Evolutionary conservation across 768 basidiomycete species (phyloP).

Genomic region (Tricholoma sp.): DNA sequence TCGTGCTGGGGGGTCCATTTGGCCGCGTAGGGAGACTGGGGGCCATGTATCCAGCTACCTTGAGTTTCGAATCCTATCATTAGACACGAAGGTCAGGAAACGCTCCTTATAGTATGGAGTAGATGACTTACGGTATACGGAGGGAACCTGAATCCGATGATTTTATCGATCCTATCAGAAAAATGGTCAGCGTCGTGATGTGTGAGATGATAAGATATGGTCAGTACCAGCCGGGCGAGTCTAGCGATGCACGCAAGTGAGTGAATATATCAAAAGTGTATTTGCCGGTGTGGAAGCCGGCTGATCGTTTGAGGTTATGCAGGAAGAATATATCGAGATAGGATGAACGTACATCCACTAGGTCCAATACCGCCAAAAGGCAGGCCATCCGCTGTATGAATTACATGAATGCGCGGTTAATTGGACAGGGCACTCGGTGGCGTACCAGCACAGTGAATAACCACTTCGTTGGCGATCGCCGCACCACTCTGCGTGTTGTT

Average conservation of each 20-base stretch:
- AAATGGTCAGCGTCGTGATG: conserved; percentile 9
- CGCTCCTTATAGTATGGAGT: neutral
- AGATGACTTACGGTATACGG: conserved; percentile 42
- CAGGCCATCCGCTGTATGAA: conserved; percentile 15
- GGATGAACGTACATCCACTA: conserved; percentile 50
- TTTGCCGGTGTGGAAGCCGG: conserved; percentile 68
- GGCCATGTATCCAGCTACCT: conserved; percentile 20
- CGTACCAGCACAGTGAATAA: conserved; percentile 58
- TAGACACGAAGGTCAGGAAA: no score
- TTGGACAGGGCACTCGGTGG: conserved; percentile 2
- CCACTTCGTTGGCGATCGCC: conserved; percentile 62
- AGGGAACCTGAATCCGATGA: conserved; percentile 53
- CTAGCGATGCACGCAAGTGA: conserved; percentile 57
- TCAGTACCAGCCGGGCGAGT: conserved; percentile 54
- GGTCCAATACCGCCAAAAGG: conserved; percentile 25
- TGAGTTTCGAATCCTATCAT: conserved; percentile 26
- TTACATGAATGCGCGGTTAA: neutral
- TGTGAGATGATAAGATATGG: conserved; percentile 3
- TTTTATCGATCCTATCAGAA: conserved; percentile 39
- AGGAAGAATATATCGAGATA: neutral
- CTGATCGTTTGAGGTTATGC: conserved; percentile 26
- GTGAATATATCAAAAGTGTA: conserved; percentile 76
- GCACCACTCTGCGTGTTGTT: conserved; percentile 69
- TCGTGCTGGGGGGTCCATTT: conserved; percentile 29
- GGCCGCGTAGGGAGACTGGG: conserved; percentile 41